Evolutionary conservation across 2,329 filamentous ascomycete genomes (phyloP).

Genomic region (Pleurostoma richardsiae): DNA sequence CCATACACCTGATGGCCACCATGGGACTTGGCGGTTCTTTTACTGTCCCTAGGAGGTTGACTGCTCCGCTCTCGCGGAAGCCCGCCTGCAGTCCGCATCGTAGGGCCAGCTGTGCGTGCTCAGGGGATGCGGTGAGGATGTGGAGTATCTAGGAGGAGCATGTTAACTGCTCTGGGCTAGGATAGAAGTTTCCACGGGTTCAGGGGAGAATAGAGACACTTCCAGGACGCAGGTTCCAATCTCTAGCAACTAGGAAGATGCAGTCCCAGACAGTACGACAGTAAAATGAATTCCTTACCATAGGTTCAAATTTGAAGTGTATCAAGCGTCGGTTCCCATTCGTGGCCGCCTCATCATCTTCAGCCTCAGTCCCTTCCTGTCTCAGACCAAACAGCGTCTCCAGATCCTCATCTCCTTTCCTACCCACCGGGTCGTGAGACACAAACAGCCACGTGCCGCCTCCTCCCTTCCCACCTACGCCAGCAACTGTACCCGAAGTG

Average conservation of each 20-base stretch:
- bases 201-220: too few species aligned
- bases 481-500: conserved; percentile 37
- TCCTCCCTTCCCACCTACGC: conserved; percentile 78
- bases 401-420: conserved; percentile 12
- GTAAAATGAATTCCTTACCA: conserved; percentile 55
- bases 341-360: too few species aligned
- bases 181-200: too few species aligned
- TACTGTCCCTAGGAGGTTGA: conserved; percentile 49
- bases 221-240: too few species aligned
- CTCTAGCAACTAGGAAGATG: too few species aligned
- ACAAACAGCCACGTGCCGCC: conserved; percentile 84
- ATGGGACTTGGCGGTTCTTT: conserved; percentile 53
- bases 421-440: conserved; percentile 67
- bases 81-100: conserved; percentile 74
- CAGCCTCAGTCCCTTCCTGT: neutral
- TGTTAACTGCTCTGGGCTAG: neutral
- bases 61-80: conserved; percentile 84
- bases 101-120: conserved; percentile 71
- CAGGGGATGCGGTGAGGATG: conserved; percentile 69
- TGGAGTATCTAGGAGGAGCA: conserved; percentile 68
- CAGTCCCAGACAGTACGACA: too few species aligned
- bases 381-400: conserved; percentile 11
- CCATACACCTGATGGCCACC: conserved; percentile 80
- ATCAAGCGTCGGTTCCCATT: conserved; percentile 42
- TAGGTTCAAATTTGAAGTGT: conserved; percentile 90